phyloP scores from a whole-genome alignment of 805 yeast genomes.

The Sungouiozyma intestinalis region DNA sequence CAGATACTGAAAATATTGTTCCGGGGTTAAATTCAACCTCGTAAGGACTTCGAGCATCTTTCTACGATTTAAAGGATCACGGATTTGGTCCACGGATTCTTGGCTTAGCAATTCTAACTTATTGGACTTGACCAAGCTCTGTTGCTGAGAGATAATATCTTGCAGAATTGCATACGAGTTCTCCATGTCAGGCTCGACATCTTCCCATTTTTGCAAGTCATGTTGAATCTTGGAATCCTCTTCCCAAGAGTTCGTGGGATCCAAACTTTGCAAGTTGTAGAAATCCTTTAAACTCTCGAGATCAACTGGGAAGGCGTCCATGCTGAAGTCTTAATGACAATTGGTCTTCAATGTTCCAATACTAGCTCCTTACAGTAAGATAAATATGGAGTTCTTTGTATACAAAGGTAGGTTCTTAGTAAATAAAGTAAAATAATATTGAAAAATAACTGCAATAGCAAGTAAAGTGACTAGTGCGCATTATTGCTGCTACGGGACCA shows the following conservation, averaged over 20 bases:
- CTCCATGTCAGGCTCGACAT: conserved; percentile 17
- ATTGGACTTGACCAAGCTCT: conserved; percentile 1
- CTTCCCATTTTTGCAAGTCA: conserved; percentile 17
- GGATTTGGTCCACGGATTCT: conserved; percentile 8
- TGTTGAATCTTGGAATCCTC: conserved; percentile 24
- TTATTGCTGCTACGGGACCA: too few species aligned
- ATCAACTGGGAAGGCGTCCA: conserved; percentile 13
- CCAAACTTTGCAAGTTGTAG: conserved; percentile 35
- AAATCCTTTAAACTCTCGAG: conserved; percentile 27
- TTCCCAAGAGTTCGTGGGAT: conserved; percentile 33
- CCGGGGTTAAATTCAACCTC: background rate
- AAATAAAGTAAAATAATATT: too few species aligned
- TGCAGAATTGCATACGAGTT: conserved; percentile 28
- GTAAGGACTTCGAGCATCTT: conserved; percentile 26
- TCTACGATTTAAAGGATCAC: conserved; percentile 50
- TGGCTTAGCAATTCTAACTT: background rate
- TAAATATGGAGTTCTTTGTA: too few species aligned
- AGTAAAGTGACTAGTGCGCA: too few species aligned
- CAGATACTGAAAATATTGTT: conserved; percentile 32
- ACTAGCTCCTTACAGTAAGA: too few species aligned
- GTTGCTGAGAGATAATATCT: conserved; percentile 22
- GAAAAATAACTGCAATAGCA: too few species aligned
- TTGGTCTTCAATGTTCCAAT: too few species aligned
- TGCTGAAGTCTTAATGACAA: too few species aligned
- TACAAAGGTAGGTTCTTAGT: too few species aligned